Conservation (phyloP, 305 asterid genomes). For the Ajuga reptans region DNA sequence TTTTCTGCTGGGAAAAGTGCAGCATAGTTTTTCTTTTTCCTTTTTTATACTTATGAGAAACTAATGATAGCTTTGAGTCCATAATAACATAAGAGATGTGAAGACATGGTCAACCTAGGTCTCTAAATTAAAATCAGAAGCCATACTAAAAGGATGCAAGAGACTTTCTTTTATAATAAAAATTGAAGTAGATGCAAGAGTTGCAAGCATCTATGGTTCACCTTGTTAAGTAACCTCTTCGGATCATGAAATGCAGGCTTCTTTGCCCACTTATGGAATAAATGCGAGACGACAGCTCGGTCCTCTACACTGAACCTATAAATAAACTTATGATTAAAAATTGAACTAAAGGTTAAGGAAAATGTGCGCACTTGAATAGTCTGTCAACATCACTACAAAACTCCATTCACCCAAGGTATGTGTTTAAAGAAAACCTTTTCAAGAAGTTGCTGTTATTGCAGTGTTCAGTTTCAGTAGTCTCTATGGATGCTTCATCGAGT, state of each 20-base stretch:
- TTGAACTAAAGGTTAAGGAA: neutral
- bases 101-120: slow-evolving; percentile 6
- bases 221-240: slow-evolving; percentile 88
- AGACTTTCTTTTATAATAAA: neutral
- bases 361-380: neutral
- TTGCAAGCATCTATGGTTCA: slow-evolving; percentile 15
- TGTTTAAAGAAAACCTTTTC: slow-evolving; percentile 52
- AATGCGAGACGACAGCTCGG: slow-evolving; percentile 71
- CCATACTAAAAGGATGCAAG: slow-evolving; percentile 13
- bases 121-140: neutral
- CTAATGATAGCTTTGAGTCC: neutral
- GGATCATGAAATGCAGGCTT: slow-evolving; percentile 93
- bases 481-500: slow-evolving; percentile 37
- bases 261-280: slow-evolving; percentile 93
- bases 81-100: neutral
- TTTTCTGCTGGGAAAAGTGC: neutral
- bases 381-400: neutral
- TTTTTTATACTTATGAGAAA: slow-evolving; percentile 2
- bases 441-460: slow-evolving; percentile 47
- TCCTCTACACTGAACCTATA: slow-evolving; percentile 62
- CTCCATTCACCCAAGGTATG: slow-evolving; percentile 16
- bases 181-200: neutral
- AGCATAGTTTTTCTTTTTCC: neutral
- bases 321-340: slow-evolving; percentile 8
- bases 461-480: slow-evolving; percentile 41